Conservation (phyloP, 1,284 basidiomycete genomes). For the Austropuccinia psidii region DNA sequence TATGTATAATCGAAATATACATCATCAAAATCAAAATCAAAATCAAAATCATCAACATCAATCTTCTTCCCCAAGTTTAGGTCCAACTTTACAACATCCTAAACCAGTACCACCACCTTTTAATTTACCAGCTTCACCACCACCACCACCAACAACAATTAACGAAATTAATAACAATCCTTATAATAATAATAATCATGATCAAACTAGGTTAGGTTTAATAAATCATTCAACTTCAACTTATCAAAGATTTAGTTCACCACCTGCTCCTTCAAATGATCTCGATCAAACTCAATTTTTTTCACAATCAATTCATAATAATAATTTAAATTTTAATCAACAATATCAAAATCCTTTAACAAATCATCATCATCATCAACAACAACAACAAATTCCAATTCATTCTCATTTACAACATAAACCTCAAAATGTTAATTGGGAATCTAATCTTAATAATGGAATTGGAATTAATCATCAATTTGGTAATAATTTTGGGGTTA, state of each 20-base stretch:
- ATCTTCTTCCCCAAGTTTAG: neutral
- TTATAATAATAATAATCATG: neutral
- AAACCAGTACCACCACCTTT: constrained; percentile 30
- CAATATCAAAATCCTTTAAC: constrained; percentile 4
- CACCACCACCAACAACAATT: neutral
- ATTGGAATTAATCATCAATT: constrained; percentile 37
- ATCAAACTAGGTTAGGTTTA: neutral
- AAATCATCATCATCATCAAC: neutral
- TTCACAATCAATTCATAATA: neutral
- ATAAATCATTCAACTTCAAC: neutral
- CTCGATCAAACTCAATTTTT: neutral
- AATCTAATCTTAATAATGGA: neutral
- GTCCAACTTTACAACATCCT: constrained; percentile 28
- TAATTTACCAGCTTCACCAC: constrained; percentile 23
- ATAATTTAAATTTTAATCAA: neutral
- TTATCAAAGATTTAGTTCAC: constrained; percentile 31
- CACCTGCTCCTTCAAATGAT: neutral
- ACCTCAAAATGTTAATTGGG: neutral
- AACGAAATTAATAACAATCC: neutral
- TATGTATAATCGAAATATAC: too few relatives aligned
- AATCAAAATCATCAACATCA: too few relatives aligned
- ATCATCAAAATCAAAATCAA: too few relatives aligned
- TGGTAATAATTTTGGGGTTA: constrained; percentile 52
- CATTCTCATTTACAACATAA: neutral
- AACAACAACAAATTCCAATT: constrained; percentile 11